Base-by-base conservation (phyloP, 1,284 basidiomycete genomes). In the Boletus sp. region DNA sequence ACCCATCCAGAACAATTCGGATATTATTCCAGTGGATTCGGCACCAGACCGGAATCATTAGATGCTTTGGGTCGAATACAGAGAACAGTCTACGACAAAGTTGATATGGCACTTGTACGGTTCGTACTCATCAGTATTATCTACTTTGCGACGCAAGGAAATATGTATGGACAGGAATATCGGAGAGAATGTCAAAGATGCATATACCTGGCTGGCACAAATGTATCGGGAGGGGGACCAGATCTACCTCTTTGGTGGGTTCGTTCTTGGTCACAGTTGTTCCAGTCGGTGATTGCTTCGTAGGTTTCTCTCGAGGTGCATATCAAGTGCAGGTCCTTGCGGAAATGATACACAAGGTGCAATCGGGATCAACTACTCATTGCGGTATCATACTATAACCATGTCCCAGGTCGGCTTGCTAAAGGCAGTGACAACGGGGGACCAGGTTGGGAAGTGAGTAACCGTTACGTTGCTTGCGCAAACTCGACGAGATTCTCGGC, bases 261-360 rank as follows among this genome's bases (percentile, higher is more conserved):
- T 23, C 13, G 6, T 40, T 49, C 30, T 16, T 53, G 4, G 14
- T 40, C 16, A 8, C 11, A 2, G 2, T 25, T 50, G 21, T 27
- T 7, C n/a, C n/a, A n/a, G 4, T 13, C n/a, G 3, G 53, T 37
- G 2, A 17, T 43, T 1, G 0, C 2, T 17, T 6, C 7, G 30
- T 14, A 81, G 80, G 80, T 8, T 81, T 81, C 59, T 81, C 79
- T 50, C 72, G 80, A 35, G 80, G 80, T 17, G 80, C 80, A 27
- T 81, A 80, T 63, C 80, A 81, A 70, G 80, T 75, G 14, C 74
- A 80, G 6, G 69, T 68, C 7, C 63, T 81, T 2, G 78, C 80
- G 1, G 79, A 62, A 1, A 81, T 81, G 80, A 79, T 81, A 50
- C 60, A 77, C 6, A 72, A 68, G 61, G 79, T 79, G 58, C 4